Evolutionary conservation across 768 basidiomycete genomes (phyloP).

Genomic region (Leccinum variicolor): DNA sequence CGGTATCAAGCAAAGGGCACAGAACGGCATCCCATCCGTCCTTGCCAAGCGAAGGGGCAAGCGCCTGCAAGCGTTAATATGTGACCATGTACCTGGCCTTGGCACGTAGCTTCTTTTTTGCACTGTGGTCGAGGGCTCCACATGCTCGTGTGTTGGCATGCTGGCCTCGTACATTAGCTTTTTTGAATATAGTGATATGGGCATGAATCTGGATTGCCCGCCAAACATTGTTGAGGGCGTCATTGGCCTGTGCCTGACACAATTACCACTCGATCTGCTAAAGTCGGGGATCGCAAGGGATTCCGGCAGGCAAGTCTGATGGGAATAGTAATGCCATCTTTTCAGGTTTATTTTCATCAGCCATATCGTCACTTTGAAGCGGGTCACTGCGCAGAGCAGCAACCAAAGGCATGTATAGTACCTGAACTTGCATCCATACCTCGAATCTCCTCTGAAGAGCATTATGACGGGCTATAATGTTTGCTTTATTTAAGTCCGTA

Average conservation of each 20-base stretch:
- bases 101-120: too few relatives aligned
- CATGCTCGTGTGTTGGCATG: too few relatives aligned
- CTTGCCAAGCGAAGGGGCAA: background rate
- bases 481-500: background rate
- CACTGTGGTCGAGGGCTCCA: too few relatives aligned
- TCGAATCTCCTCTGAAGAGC: constrained; percentile 1
- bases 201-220: background rate
- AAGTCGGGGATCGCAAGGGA: background rate
- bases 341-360: background rate
- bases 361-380: too few relatives aligned
- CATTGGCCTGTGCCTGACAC: background rate
- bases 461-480: background rate
- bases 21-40: background rate
- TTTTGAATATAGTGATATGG: background rate
- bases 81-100: background rate
- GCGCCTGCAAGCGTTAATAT: background rate
- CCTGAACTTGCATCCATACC: background rate
- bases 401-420: constrained; percentile 1
- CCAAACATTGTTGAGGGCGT: background rate
- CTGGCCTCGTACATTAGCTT: too few relatives aligned
- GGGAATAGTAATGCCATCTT: background rate
- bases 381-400: background rate
- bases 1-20: too few relatives aligned
- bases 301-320: background rate
- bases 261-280: background rate